Base-by-base conservation (phyloP, 2,329 filamentous ascomycete species). In the Sclerotiophoma versabilis region DNA sequence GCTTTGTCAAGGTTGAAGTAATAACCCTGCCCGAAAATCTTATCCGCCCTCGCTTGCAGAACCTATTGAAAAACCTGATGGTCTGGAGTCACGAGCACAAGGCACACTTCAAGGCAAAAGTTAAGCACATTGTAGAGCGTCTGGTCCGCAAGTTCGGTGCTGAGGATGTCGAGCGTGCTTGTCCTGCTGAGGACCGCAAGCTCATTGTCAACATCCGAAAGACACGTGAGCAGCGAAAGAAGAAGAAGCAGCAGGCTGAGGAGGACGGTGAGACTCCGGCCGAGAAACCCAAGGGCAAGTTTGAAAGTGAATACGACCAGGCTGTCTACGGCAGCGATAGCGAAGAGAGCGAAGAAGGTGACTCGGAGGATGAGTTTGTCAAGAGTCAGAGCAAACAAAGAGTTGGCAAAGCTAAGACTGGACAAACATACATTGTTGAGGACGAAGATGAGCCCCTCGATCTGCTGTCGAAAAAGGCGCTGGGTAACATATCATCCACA, bases 71-170 rank as follows among this genome's bases (percentile, higher is more conserved):
- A 3, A 96, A 96, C 75, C 81, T 98, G 17, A 91, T 98, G 82
- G 87, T 93, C 34, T 99, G 95, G 93, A 93, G 90, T 72, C 92
- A 97, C 75, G 95, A 99, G 77, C 96, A 99, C 81, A 98, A 98
- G 80, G 92, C 92, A 11, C 92, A 96, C 73, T 95, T 99, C 80
- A 92, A 93, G 69, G 88, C 91, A 43, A 99, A 98, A 81, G 93
- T 99, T 64, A 98, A 97, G 85, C 93, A 97, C 71, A 98, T 99
- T 60, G 80, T 99, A 14, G 95, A 99, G 78, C 87, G 95, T 46
- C 92, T 97, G 84, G 89, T 98, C 19, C 87, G 93, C 41, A 87
- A 93, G 51, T 98, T 97, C 70, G 93, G 95, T 41, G 89, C 90
- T 38, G 89, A 93, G 2, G 77, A 86, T 25, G 85, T 99, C 11